These are phyloP conservation scores for Termitomyces sp. DNA, from an alignment of 768 basidiomycete genomes.

Conservation along the genomic window DNA sequence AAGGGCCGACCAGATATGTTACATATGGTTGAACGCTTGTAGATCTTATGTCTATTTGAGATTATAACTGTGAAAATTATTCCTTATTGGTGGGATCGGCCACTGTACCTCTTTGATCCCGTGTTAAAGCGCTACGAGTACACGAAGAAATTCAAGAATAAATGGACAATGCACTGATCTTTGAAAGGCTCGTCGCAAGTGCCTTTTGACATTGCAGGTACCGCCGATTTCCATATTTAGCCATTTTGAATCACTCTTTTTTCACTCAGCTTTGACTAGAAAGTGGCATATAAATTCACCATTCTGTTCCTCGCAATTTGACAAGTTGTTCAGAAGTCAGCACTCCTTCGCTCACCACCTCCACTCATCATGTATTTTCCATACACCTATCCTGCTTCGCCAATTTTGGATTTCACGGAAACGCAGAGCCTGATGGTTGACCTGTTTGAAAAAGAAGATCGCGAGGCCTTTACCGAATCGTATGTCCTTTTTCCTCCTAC, in stretches of 20 bases:
- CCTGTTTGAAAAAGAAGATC: not conserved
- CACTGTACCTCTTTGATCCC: not conserved
- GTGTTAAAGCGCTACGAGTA: not conserved
- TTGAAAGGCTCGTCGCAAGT: not conserved
- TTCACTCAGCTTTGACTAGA: slow-evolving; percentile 1
- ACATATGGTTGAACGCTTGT: not conserved
- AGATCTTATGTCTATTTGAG: not conserved
- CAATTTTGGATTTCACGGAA: not conserved
- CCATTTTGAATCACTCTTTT: not conserved
- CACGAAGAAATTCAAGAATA: not conserved
- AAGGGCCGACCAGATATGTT: not conserved
- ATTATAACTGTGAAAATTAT: not conserved
- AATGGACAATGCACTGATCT: not conserved
- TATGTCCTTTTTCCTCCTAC: not conserved
- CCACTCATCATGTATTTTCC: not conserved
- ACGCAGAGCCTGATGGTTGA: not conserved
- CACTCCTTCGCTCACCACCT: not conserved
- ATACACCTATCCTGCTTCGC: not conserved
- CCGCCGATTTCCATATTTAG: not conserved
- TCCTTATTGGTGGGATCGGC: not conserved
- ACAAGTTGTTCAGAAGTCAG: not conserved
- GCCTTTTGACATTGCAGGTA: not conserved
- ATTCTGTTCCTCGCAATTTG: too few species aligned
- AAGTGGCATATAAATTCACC: not conserved
- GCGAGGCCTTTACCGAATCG: not conserved